Conservation (phyloP, 78 protist species). For the Chrysochromulina tobinii region DNA sequence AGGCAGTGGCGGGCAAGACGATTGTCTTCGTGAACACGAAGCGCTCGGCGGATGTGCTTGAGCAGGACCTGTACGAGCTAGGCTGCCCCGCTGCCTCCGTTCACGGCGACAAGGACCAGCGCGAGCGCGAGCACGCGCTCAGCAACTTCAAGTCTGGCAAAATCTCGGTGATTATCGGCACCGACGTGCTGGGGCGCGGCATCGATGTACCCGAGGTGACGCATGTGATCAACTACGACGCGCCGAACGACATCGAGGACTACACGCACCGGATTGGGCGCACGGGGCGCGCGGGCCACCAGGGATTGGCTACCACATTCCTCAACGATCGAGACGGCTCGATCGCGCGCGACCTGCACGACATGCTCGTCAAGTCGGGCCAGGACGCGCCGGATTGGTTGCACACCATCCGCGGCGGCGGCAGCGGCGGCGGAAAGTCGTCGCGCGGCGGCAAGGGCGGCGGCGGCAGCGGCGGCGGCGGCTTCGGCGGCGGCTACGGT, state of each 20-base stretch:
- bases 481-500: too few relatives aligned
- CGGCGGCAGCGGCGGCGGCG: too few relatives aligned
- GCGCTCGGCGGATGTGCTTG: slow-evolving; percentile 86
- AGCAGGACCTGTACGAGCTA: slow-evolving; percentile 62
- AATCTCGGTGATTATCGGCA: slow-evolving; percentile 65
- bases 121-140: slow-evolving; percentile 93
- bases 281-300: slow-evolving; percentile 83
- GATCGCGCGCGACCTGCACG: too few relatives aligned
- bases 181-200: slow-evolving; percentile 92
- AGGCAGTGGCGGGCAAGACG: neutral
- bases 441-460: too few relatives aligned
- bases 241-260: slow-evolving; percentile 89
- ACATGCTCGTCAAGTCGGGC: too few relatives aligned
- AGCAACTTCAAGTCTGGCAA: neutral
- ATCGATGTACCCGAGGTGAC: slow-evolving; percentile 73
- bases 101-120: slow-evolving; percentile 98
- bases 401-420: too few relatives aligned
- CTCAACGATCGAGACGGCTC: neutral
- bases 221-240: slow-evolving; percentile 96
- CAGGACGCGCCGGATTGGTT: too few relatives aligned
- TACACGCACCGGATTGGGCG: slow-evolving; percentile 98
- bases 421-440: too few relatives aligned
- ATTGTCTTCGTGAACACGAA: slow-evolving; percentile 91
- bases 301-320: neutral
- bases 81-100: slow-evolving; percentile 72